These are phyloP conservation scores for Fraxinus paxiana DNA, from an alignment of 305 asterid species.

Conservation along the genomic window DNA sequence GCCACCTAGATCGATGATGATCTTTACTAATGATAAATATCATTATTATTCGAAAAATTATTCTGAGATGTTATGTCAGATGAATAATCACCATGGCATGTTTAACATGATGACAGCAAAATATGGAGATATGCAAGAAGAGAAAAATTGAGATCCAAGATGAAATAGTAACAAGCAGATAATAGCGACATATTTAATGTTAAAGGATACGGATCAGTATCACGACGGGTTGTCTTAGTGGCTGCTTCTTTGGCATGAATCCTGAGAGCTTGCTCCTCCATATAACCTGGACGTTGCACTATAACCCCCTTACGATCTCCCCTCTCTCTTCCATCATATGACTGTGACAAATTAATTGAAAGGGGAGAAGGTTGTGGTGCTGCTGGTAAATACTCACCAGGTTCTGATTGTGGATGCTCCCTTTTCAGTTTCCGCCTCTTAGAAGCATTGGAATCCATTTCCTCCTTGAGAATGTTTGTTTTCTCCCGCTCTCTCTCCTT, in stretches of 20 bases:
- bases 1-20: neutral
- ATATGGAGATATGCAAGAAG: neutral
- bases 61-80: neutral
- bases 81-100: neutral
- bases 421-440: constrained; percentile 92
- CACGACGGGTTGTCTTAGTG: constrained; percentile 75
- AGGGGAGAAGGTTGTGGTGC: constrained; percentile 55
- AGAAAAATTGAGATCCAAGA: neutral
- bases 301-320: constrained; percentile 72
- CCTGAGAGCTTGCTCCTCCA: constrained; percentile 77
- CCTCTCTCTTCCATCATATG: constrained; percentile 79
- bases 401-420: constrained; percentile 77
- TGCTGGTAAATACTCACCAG: constrained; percentile 84
- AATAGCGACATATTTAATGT: neutral
- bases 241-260: constrained; percentile 74
- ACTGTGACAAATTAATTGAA: constrained; percentile 50
- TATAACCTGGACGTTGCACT: constrained; percentile 62
- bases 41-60: neutral
- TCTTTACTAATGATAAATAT: neutral
- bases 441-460: constrained; percentile 66
- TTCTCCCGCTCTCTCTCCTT: constrained; percentile 79
- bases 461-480: constrained; percentile 59
- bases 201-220: constrained; percentile 84
- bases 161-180: neutral
- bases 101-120: neutral